phyloP scores from a whole-genome alignment of 768 basidiomycete genomes.

The Cystofilobasidium ferigula region DNA sequence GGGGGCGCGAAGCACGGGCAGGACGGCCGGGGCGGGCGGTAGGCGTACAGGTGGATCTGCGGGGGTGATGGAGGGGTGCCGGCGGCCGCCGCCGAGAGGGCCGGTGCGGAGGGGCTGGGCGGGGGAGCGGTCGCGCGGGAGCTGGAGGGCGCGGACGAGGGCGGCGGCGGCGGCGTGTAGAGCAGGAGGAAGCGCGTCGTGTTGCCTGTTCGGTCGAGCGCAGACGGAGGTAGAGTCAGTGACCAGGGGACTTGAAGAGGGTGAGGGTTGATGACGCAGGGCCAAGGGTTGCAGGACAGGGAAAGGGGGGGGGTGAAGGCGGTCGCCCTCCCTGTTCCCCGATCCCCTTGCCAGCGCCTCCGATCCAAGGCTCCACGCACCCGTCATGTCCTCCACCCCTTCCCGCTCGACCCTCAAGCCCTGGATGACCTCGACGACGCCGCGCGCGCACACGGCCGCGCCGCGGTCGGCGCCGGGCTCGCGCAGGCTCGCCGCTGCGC shows the following conservation, averaged over 20 bases:
- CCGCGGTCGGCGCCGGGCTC: background rate
- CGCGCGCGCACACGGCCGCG: conserved; percentile 16
- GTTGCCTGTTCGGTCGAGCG: background rate
- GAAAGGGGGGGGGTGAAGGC: too few relatives aligned
- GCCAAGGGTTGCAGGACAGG: background rate
- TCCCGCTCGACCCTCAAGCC: conserved; percentile 2
- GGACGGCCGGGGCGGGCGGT: background rate
- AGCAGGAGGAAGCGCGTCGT: conserved; percentile 13
- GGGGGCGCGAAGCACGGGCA: background rate
- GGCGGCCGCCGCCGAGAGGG: too few relatives aligned
- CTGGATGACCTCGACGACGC: background rate
- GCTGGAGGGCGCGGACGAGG: background rate
- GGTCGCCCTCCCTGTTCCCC: too few relatives aligned
- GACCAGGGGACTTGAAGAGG: too few relatives aligned
- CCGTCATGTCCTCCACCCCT: conserved; percentile 17
- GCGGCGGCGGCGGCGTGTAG: background rate
- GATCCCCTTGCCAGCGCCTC: background rate
- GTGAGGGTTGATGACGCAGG: background rate
- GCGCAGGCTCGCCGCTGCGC: conserved; percentile 8
- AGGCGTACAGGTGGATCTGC: background rate
- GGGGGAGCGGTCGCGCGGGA: too few relatives aligned
- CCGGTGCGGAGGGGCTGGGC: too few relatives aligned
- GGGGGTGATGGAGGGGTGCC: too few relatives aligned
- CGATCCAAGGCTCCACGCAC: too few relatives aligned
- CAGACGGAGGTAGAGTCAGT: background rate